A percentile compares a stretch with the other conserved stretches of the same genome.
Conservation (phyloP, 202 grass and related monocot genomes). For the Zoysia matrella region DNA sequence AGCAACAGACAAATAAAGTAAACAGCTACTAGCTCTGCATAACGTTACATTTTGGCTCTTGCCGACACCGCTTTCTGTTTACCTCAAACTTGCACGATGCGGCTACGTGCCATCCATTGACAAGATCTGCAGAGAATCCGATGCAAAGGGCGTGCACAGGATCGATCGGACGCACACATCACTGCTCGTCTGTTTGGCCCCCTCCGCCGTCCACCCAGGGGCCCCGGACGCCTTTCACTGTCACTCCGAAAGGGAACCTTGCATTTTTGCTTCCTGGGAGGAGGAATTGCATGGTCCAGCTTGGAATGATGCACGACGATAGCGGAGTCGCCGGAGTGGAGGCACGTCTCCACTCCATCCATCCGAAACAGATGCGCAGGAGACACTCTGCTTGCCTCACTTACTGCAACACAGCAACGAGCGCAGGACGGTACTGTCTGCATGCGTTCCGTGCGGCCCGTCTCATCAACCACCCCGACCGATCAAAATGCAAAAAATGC, state of each 20-base stretch:
- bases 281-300: conserved; percentile 37
- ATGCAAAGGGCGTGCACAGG: conserved; percentile 38
- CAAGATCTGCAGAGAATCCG: conserved; percentile 58
- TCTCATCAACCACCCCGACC: conserved; percentile 35
- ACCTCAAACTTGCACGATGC: conserved; percentile 1
- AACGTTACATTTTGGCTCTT: not conserved
- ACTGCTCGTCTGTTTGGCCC: conserved; percentile 22
- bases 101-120: conserved; percentile 17
- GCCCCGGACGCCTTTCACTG: not conserved
- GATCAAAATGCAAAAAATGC: conserved; percentile 39
- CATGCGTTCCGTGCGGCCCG: conserved; percentile 38
- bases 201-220: no score
- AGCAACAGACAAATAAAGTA: no score
- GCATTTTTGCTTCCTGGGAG: conserved; percentile 50
- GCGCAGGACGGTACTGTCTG: conserved; percentile 6
- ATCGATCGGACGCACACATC: not conserved
- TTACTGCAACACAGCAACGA: conserved; percentile 5
- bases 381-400: conserved; percentile 14
- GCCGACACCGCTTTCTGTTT: conserved; percentile 19
- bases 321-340: not conserved
- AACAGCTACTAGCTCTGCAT: no score
- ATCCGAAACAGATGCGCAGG: conserved; percentile 25
- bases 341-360: conserved; percentile 15
- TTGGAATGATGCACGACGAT: not conserved
- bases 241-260: conserved; percentile 31